Conservation (phyloP, 2,329 filamentous ascomycete species). For the Hypocrella siamensis region DNA sequence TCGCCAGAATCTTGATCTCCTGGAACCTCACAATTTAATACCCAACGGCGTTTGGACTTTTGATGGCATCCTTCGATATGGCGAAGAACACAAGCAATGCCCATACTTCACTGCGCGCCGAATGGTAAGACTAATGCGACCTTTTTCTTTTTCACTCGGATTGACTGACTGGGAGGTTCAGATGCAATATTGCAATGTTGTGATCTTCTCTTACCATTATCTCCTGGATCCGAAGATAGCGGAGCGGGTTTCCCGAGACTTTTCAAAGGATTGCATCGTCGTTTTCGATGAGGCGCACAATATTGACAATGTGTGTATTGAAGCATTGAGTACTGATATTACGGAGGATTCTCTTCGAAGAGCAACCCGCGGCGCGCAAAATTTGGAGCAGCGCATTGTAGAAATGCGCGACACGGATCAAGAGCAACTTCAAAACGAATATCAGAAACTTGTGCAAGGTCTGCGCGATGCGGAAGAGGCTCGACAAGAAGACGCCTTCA, state of each 20-base stretch:
- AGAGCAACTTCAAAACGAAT: constrained; percentile 87
- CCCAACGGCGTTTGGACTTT: constrained; percentile 94
- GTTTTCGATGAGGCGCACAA: constrained; percentile 99
- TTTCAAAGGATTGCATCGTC: constrained; percentile 96
- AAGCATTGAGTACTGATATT: constrained; percentile 89
- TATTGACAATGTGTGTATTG: constrained; percentile 98
- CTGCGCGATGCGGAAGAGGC: constrained; percentile 77
- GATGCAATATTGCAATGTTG: constrained; percentile 99
- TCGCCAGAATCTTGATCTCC: constrained; percentile 67
- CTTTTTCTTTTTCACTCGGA: constrained; percentile 1
- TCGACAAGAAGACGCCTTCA: constrained; percentile 86
- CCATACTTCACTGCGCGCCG: constrained; percentile 91
- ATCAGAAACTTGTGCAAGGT: constrained; percentile 87
- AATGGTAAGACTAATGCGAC: constrained; percentile 47
- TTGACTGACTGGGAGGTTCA: constrained; percentile 15
- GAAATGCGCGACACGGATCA: constrained; percentile 96
- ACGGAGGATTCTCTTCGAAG: constrained; percentile 89
- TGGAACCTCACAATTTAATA: constrained; percentile 88
- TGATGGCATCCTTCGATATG: constrained; percentile 75
- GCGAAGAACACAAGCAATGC: constrained; percentile 91
- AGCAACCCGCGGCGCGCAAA: constrained; percentile 78
- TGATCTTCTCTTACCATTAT: constrained; percentile 99
- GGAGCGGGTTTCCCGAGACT: constrained; percentile 82
- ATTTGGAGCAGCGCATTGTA: constrained; percentile 75
- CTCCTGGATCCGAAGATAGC: constrained; percentile 96